These are phyloP conservation scores for Sophora flavescens DNA, from an alignment of 306 rosid species.

Conservation along the genomic window DNA sequence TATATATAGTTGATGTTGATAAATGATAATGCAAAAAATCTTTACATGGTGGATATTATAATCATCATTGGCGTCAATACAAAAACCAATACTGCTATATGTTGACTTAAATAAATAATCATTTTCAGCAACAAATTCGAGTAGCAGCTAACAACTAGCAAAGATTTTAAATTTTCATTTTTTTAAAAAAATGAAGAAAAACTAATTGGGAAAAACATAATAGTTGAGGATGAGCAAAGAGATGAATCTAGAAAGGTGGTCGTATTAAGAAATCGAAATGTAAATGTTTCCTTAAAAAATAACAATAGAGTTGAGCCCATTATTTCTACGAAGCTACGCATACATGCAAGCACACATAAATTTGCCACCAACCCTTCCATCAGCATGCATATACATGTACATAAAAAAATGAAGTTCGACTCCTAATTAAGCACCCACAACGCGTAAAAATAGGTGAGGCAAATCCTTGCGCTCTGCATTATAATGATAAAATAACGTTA, in stretches of 20 bases:
- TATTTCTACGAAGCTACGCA: not conserved
- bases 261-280: not conserved
- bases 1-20: too few relatives aligned
- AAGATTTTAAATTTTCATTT: not conserved
- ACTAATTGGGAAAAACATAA: not conserved
- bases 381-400: not conserved
- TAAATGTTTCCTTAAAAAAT: not conserved
- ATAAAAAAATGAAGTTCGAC: not conserved
- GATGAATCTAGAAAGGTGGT: not conserved
- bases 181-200: not conserved
- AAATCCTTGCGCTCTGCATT: not conserved
- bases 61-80: not conserved
- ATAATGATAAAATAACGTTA: not conserved
- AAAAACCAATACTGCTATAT: not conserved
- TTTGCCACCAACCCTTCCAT: not conserved
- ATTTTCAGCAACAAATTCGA: slow-evolving; percentile 13
- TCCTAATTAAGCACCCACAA: not conserved
- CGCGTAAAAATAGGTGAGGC: not conserved
- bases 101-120: not conserved
- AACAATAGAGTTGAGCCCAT: not conserved
- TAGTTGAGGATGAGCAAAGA: not conserved
- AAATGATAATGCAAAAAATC: too few relatives aligned
- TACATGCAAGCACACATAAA: slow-evolving; percentile 28
- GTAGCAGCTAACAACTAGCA: too few relatives aligned
- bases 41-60: not conserved